Conservation (phyloP, 2,329 filamentous ascomycete genomes). For the Cladosporium austrohemisphaericum region DNA sequence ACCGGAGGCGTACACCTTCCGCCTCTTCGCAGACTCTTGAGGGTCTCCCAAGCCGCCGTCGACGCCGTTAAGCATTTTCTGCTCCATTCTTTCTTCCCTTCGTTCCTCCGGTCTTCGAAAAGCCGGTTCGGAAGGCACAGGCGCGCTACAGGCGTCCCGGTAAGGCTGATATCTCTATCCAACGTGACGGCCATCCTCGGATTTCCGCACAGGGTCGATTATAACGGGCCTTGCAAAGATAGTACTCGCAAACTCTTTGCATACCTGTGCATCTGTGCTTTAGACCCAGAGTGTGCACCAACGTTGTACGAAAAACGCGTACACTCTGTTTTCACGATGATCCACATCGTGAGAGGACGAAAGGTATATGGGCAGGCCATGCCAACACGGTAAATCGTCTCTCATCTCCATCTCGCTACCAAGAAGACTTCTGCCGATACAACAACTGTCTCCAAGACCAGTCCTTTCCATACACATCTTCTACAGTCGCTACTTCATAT, state of each 20-base stretch:
- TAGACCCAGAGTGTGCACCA: neutral
- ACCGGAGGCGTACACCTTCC: neutral
- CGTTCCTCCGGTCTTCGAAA: neutral
- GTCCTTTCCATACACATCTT: too few relatives aligned
- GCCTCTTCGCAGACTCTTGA: neutral
- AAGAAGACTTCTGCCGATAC: too few relatives aligned
- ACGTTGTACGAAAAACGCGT: neutral
- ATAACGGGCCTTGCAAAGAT: conserved; percentile 3
- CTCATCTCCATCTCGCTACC: neutral
- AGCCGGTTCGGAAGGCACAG: neutral
- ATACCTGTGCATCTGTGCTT: conserved; percentile 4
- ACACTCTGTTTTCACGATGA: neutral
- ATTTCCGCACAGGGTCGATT: conserved; percentile 3
- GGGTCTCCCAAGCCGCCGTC: neutral
- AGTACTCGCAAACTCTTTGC: neutral
- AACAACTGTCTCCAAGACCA: too few relatives aligned
- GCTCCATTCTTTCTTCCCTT: neutral
- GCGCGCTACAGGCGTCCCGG: neutral
- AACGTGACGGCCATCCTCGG: neutral
- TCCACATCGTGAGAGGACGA: neutral
- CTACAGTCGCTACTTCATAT: neutral
- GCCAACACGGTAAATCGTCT: neutral
- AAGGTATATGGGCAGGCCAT: neutral
- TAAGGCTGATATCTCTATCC: conserved; percentile 3
- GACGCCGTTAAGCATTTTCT: neutral